Percentiles rank a stretch among this genome's conserved stretches.
These are phyloP conservation scores for Nemania sp. DNA, from an alignment of 2,329 filamentous ascomycete genomes.

Conservation along the genomic window DNA sequence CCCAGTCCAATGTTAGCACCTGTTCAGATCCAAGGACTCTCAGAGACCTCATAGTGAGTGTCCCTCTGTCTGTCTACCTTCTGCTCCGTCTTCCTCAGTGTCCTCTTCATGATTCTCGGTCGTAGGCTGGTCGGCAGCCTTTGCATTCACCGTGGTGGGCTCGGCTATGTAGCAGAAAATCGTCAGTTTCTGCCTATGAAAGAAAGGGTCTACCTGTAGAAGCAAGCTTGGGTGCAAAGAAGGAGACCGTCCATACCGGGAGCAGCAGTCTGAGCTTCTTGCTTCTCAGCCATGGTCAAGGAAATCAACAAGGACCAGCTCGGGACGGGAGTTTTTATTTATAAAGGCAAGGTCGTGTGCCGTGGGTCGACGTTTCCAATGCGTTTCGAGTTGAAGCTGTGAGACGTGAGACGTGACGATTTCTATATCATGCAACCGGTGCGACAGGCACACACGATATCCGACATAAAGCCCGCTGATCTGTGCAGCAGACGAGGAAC, in stretches of 20 bases:
- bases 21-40: background rate
- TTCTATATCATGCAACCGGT: conserved; percentile 26
- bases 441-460: conserved; percentile 28
- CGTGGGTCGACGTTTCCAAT: conserved; percentile 24
- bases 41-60: no score
- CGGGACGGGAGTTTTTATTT: no score
- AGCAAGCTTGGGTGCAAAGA: background rate
- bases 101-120: conserved; percentile 28
- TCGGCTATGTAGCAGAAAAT: conserved; percentile 26
- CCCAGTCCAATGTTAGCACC: conserved; percentile 17
- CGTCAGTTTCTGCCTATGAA: conserved; percentile 15
- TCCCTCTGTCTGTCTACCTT: conserved; percentile 32
- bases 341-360: conserved; percentile 17
- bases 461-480: conserved; percentile 24
- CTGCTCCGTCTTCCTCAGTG: conserved; percentile 34
- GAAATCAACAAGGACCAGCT: conserved; percentile 23
- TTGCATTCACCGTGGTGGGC: conserved; percentile 28
- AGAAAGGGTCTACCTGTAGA: background rate
- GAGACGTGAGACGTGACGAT: conserved; percentile 1
- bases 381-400: background rate
- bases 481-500: conserved; percentile 16
- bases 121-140: conserved; percentile 30
- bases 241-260: conserved; percentile 28
- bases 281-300: conserved; percentile 38
- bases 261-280: conserved; percentile 29